Base-by-base conservation (phyloP, 495 filamentous ascomycete species). In the Aspergillus cristatus region DNA sequence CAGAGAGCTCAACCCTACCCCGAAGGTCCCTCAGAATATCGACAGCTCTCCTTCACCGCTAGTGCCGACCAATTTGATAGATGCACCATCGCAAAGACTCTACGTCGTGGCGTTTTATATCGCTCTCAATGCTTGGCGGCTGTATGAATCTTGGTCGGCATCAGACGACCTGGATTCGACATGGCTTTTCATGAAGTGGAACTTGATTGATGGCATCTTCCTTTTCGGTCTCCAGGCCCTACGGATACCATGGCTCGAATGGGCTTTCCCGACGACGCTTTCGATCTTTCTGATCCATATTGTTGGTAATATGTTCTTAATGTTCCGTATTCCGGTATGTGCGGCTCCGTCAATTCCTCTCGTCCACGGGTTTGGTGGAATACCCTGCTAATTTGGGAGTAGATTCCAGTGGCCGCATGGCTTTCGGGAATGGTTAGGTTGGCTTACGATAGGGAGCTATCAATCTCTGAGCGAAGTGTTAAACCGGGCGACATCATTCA, bases 241-340 rank as follows among this genome's bases (percentile, higher is more conserved):
- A 42, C 76, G 82, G 53, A 94, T 98, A 68, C 91, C 91, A 40
- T 96, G 91, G 91, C 71, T 98, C 28, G 84, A 96, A 69, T 85
- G 88, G 71, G 82, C 81, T 2, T 77, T 83, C 40, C 67, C 76
- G 11, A 82, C 80, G 1, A 81, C 82, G 10, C 63, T 78, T 18
- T 58, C 66, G 1, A 52, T 83, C 12, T 88, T 86, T 51, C 47
- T 84, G 7, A 33, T 70, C 2, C 86, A 94, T 55, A 70, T 79
- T 1, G 49, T 83, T 7, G 57, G 83, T 14, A 85, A 95, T 64
- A 76, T 75, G 42, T 76, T 93, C 51, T 60, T 96, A 37, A 96
- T 95, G 86, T 95, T 94, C 55, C 83, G 84, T 40, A 81, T 95
- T 34, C 81, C 82, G 28, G 78, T 88, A 56, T 39, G 81, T 58